Base-by-base conservation (phyloP, 2,329 filamentous ascomycete species). In the Fusarium compactum region DNA sequence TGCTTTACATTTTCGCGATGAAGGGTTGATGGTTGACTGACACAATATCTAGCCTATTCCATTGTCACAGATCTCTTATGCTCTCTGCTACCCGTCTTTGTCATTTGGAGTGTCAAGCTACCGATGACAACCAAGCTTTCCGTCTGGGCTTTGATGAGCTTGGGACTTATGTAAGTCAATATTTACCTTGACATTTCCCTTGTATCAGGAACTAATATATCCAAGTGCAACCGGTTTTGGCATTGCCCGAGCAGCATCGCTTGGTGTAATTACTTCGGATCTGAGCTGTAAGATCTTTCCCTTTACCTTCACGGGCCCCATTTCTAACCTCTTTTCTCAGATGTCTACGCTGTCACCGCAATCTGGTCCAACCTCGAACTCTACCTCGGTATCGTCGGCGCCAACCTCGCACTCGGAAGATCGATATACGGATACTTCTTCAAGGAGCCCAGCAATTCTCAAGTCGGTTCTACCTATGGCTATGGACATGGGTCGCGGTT, bases 361-460 rank as follows among this genome's bases (percentile, higher is more conserved):
- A 80, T 81, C 41, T 82, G 80, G 80, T 80, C 77, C 15, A 76
- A 81, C 12, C 67, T 81, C 46, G 81, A 82, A 65, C 76, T 79
- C 0, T 77, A 78, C 25, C 70, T 82, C 1, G 81, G 80, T 27
- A 80, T 82, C 20, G 76, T 80, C 9, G 79, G 77, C n/a, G 80
- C 71, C 30, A 78, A 78, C 22, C 74, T 77, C 8, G 65, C 71
- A 9, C 65, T 73, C 7, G 62, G 71, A n/a, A 66, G 71, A 20
- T 73, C 71, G 2, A 70, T 73, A 24, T 72, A 62, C n/a, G 58
- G 46, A 15, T 65, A 61, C 16, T 70, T 73, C 32, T 62, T 72
- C n/a, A 48, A 61, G 12, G 58, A 55, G 1, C 50, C 24, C 15
- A 57, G 38, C 10, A 53, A 40, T 3, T 52, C 54, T 15, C 50